A percentile compares a stretch with the other conserved stretches of the same genome.
Evolutionary conservation across 2,329 filamentous ascomycete species (phyloP).

Genomic region (Colletotrichum sidae): DNA sequence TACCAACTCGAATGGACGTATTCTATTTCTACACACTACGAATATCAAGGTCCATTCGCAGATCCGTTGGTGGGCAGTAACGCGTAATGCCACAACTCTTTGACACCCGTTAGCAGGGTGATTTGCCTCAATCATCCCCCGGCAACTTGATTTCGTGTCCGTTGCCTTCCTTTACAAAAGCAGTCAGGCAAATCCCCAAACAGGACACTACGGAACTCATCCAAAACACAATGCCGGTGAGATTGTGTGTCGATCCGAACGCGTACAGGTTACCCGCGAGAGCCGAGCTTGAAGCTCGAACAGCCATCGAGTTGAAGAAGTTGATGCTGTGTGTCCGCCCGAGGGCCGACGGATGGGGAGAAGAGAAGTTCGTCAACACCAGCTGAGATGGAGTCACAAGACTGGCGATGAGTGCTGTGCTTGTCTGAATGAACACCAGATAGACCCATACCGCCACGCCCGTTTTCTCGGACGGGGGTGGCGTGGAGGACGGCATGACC

Average conservation of each 20-base stretch:
- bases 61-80: too few species aligned
- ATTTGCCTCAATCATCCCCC: background rate
- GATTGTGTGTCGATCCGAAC: background rate
- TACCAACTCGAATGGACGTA: too few species aligned
- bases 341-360: slow-evolving; percentile 7
- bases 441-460: background rate
- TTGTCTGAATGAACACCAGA: background rate
- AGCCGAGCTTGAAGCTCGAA: background rate
- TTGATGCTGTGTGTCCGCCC: slow-evolving; percentile 1
- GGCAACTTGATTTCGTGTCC: slow-evolving; percentile 5
- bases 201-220: background rate
- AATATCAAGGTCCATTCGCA: too few species aligned
- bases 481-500: background rate
- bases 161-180: slow-evolving; percentile 7
- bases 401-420: background rate
- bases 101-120: too few species aligned
- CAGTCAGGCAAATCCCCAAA: background rate
- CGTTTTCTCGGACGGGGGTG: slow-evolving; percentile 5
- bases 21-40: too few species aligned
- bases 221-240: background rate
- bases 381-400: background rate
- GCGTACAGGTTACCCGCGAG: background rate
- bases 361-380: background rate
- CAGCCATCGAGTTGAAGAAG: slow-evolving; percentile 3
- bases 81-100: too few species aligned